Evolutionary conservation across 306 rosid species (phyloP).

Genomic region (Quercus dentata): DNA sequence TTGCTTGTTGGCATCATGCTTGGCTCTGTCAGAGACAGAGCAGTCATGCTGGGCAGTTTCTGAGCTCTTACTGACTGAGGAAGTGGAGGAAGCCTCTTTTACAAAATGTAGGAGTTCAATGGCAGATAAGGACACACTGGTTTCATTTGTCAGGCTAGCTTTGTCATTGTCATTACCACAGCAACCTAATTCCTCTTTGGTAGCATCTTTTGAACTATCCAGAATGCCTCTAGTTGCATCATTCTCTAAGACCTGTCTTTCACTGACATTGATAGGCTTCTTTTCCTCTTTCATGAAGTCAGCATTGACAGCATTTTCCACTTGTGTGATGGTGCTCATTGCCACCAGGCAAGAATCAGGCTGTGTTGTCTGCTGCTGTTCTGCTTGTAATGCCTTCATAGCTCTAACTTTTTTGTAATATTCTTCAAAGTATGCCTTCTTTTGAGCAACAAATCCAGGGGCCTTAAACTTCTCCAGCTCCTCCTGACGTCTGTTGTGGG

Average conservation of each 20-base stretch:
- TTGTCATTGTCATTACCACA: neutral
- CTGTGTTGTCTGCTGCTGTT: slow-evolving; percentile 10
- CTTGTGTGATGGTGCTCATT: neutral
- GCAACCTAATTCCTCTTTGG: neutral
- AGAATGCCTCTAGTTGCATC: neutral
- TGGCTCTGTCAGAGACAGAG: slow-evolving; percentile 1
- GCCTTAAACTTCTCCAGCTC: slow-evolving; percentile 38
- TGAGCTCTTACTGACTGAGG: neutral
- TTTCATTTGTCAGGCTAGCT: neutral
- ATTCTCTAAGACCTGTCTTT: neutral
- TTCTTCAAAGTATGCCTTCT: slow-evolving; percentile 39
- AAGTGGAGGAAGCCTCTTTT: neutral
- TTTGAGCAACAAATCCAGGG: slow-evolving; percentile 36
- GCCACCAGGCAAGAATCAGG: neutral
- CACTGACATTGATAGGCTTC: neutral
- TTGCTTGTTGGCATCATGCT: slow-evolving; percentile 2
- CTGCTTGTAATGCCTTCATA: slow-evolving; percentile 14
- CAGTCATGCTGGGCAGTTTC: slow-evolving; percentile 2
- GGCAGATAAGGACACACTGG: neutral
- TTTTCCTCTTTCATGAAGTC: neutral
- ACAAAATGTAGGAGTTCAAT: neutral
- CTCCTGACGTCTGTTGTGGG: slow-evolving; percentile 28
- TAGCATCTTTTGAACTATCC: neutral
- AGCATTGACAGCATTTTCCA: neutral
- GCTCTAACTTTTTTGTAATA: slow-evolving; percentile 25